Base-by-base conservation (phyloP, 139 green algal species). In the Chlorella vulgaris region DNA sequence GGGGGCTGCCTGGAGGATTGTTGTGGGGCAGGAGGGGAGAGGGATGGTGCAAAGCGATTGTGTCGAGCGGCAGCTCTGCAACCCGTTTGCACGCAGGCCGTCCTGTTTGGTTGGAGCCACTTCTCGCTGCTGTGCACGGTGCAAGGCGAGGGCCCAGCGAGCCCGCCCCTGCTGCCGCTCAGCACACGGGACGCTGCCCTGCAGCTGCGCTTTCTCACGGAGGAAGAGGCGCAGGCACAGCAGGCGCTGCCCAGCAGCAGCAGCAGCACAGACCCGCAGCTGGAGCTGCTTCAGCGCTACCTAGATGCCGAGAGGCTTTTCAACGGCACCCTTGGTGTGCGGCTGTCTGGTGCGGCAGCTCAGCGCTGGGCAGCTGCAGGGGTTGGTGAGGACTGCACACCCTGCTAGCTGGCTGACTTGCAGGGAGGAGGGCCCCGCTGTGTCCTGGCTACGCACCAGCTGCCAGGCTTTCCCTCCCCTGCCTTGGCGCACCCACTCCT, bases 161-260 rank as follows among this genome's bases (percentile, higher is more conserved):
- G 18, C 21, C 78, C 78, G 26, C 78, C 65, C 50, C 78, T 83
- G 62, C 78, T 83, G 66, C 66, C 78, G 35, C 78, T 83, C 40
- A 62, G 63, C 62, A 82, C 63, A 3, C 62, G 76, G 15, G 51
- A 58, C 50, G 78, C 50, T 26, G 47, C 78, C 26, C 50, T 76
- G 66, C 78, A 61, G 50, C 62, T 58, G 35, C 78, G 78, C 66
- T 83, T 83, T 50, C 36, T 83, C 5, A 70, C 40, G 10, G 35
- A 26, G 0, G 47, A n/a, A 24, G 66, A 81, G 39, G 40, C 69
- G 33, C 42, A 13, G 29, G 26, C 18, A 43, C 35, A 35, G 73
- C 42, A 47, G 13, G 19, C 26, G 35, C 18, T n/a, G 55, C 55
- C 15, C 55, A 65, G 55, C 55, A n/a, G 22, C 55, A 65, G 35